phyloP scores from a whole-genome alignment of 371 early-diverging fungal genomes.

The Rhizopus delemar region DNA sequence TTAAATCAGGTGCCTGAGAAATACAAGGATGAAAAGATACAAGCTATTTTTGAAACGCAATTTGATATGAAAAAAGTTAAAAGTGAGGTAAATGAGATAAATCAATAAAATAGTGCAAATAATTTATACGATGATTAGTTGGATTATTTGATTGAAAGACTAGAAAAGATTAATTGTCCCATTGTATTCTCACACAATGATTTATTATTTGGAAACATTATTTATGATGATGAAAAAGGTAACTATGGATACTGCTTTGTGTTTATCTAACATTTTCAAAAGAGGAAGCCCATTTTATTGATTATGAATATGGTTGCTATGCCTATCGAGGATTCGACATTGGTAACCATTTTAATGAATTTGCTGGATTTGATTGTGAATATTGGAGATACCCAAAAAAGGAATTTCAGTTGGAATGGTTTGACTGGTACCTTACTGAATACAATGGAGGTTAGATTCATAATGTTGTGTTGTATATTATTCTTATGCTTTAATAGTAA shows the following conservation, averaged over 20 bases:
- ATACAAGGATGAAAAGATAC: slow-evolving; percentile 62
- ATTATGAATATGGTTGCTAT: slow-evolving; percentile 92
- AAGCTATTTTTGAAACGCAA: slow-evolving; percentile 61
- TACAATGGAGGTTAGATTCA: slow-evolving; percentile 32
- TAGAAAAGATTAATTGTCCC: slow-evolving; percentile 70
- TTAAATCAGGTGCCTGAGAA: slow-evolving; percentile 71
- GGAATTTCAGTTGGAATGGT: slow-evolving; percentile 73
- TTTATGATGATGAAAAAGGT: slow-evolving; percentile 69
- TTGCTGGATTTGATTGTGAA: slow-evolving; percentile 93
- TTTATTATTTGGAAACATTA: slow-evolving; percentile 85
- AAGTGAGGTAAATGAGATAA: slow-evolving; percentile 41
- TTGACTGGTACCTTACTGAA: slow-evolving; percentile 58
- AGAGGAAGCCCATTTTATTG: slow-evolving; percentile 76
- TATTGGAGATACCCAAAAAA: slow-evolving; percentile 80
- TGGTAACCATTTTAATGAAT: slow-evolving; percentile 94
- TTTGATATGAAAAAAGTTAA: slow-evolving; percentile 58
- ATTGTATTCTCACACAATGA: slow-evolving; percentile 94
- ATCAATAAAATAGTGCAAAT: neutral
- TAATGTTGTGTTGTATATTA: slow-evolving; percentile 9
- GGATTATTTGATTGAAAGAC: slow-evolving; percentile 49
- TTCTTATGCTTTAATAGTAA: slow-evolving; percentile 6
- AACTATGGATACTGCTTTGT: slow-evolving; percentile 11
- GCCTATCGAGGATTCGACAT: slow-evolving; percentile 90
- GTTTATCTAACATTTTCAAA: neutral
- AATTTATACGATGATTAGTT: slow-evolving; percentile 33